These are phyloP conservation scores for Parietichytrium sp. DNA, from an alignment of 108 stramenopile species.

Conservation along the genomic window DNA sequence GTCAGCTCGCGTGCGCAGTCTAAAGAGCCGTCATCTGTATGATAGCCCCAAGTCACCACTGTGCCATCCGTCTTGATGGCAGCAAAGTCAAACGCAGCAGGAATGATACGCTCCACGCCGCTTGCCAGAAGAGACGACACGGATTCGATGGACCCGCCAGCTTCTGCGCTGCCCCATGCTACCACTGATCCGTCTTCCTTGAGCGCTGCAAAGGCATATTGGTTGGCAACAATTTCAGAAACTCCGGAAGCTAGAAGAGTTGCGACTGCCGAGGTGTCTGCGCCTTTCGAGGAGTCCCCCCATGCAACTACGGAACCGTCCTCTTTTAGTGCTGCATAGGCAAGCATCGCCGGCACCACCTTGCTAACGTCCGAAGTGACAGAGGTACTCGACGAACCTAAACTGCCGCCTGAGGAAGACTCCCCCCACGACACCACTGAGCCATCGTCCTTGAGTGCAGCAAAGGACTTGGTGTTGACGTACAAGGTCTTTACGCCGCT, in stretches of 20 bases:
- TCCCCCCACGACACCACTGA: background rate
- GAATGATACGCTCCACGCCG: background rate
- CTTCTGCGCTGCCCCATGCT: background rate
- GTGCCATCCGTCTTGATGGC: background rate
- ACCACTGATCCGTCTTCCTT: constrained; percentile 22
- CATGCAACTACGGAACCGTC: constrained; percentile 6
- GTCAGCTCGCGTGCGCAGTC: too few species aligned
- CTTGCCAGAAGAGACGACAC: background rate
- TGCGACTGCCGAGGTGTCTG: background rate
- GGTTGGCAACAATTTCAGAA: background rate
- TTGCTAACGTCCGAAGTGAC: background rate
- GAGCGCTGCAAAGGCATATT: background rate
- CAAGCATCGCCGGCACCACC: background rate
- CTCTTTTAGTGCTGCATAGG: background rate
- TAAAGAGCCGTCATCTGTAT: too few species aligned
- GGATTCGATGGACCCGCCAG: background rate
- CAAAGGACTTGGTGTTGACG: constrained; percentile 10
- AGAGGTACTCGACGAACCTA: background rate
- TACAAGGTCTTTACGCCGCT: background rate
- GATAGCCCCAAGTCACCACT: background rate
- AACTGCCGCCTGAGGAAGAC: background rate
- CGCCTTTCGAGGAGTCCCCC: background rate
- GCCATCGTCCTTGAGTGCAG: constrained; percentile 34
- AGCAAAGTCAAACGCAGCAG: background rate
- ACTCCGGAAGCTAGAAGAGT: background rate